Evolutionary conservation across 202 grass and related monocot species (phyloP).

Genomic region (Cymbopogon flexuosus): DNA sequence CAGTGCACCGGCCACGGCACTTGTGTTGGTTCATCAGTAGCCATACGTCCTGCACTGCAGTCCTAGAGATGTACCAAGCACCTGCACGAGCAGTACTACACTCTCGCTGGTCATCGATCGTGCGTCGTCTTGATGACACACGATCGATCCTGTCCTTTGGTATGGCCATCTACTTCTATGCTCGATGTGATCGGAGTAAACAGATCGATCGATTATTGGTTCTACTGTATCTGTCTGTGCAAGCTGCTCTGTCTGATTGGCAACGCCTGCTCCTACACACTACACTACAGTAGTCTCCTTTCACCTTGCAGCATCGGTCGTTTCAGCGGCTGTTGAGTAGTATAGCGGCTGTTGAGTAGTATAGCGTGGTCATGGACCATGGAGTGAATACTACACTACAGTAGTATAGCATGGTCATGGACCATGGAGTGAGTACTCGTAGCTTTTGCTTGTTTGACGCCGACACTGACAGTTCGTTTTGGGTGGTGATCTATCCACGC

Average conservation of each 20-base stretch:
- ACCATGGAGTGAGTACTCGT: no score
- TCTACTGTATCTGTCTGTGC: not conserved
- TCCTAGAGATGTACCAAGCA: no score
- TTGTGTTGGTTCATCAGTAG: no score
- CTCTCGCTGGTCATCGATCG: not conserved
- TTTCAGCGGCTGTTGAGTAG: not conserved
- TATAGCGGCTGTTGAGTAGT: no score
- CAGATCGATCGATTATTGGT: not conserved
- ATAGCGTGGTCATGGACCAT: no score
- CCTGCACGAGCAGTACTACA: not conserved
- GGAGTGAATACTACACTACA: not conserved
- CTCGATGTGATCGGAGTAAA: no score
- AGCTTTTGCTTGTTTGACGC: not conserved
- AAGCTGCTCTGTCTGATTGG: not conserved
- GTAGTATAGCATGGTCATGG: not conserved
- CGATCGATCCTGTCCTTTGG: no score
- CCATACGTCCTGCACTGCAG: no score
- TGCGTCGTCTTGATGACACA: not conserved
- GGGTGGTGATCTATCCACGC: not conserved
- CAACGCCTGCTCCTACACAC: not conserved
- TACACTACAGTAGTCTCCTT: not conserved
- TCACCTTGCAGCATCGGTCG: not conserved
- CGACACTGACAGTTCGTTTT: not conserved
- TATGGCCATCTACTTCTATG: accelerated
- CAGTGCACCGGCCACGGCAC: no score